Conservation (phyloP, 2,329 filamentous ascomycete species). For the Akanthomyces lecanii region DNA sequence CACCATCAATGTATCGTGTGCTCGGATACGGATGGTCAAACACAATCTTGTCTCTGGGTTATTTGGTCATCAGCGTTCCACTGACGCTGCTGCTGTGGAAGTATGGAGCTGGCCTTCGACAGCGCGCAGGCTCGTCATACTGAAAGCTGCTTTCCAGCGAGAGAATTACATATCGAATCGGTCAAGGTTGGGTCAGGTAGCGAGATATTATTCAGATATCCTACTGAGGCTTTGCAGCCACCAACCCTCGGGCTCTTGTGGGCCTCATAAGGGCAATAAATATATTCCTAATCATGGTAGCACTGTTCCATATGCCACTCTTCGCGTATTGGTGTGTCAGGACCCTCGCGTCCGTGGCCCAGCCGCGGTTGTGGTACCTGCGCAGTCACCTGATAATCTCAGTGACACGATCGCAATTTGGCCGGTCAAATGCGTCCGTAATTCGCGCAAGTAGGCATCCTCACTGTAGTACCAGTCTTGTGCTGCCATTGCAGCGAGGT, state of each 20-base stretch:
- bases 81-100: slow-evolving; percentile 38
- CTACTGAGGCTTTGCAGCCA: neutral
- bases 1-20: slow-evolving; percentile 34
- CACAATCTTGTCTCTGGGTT: slow-evolving; percentile 34
- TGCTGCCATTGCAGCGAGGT: neutral
- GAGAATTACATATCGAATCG: too few species aligned
- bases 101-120: slow-evolving; percentile 34
- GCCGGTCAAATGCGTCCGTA: neutral
- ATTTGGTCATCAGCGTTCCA: slow-evolving; percentile 34
- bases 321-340: neutral
- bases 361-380: neutral
- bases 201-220: neutral
- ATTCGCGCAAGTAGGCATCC: neutral
- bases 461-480: neutral
- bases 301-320: neutral
- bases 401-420: neutral
- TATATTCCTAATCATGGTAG: neutral
- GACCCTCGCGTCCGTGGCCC: neutral
- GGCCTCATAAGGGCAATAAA: neutral
- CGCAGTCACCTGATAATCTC: neutral
- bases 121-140: slow-evolving; percentile 21
- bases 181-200: neutral
- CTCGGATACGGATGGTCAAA: slow-evolving; percentile 39
- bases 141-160: neutral
- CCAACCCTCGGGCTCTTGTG: neutral